phyloP scores from a whole-genome alignment of 106 monocot genomes.

The Gastrodia elata region DNA sequence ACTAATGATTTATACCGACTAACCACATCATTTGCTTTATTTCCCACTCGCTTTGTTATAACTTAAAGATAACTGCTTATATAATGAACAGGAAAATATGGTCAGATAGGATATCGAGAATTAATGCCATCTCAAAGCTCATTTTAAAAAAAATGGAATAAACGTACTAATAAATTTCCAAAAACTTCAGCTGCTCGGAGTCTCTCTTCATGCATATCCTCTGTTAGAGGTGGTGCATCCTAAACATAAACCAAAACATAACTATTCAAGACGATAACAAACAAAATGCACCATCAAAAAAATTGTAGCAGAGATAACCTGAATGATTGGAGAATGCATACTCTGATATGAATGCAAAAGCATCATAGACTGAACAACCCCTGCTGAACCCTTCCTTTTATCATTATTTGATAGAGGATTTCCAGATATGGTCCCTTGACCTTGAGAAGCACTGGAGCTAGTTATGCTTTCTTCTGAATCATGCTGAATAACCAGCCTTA shows the following conservation, averaged over 20 bases:
- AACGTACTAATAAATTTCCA: constrained; percentile 79
- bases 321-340: constrained; percentile 89
- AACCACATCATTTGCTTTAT: too few species aligned
- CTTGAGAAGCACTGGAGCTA: constrained; percentile 10
- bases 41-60: too few species aligned
- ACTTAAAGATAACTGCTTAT: too few species aligned
- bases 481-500: constrained; percentile 9
- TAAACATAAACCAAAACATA: constrained; percentile 20
- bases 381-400: constrained; percentile 59
- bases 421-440: constrained; percentile 12
- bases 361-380: constrained; percentile 62
- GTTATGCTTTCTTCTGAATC: constrained; percentile 9
- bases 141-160: not conserved
- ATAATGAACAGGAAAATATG: too few species aligned
- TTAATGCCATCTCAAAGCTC: too few species aligned
- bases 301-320: constrained; percentile 34
- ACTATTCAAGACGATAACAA: not conserved
- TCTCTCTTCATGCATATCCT: constrained; percentile 99
- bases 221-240: constrained; percentile 92
- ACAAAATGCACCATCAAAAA: not conserved
- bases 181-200: constrained; percentile 75
- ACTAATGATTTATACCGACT: too few species aligned
- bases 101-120: too few species aligned
- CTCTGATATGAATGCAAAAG: constrained; percentile 64
- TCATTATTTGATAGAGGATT: constrained; percentile 18